These are phyloP conservation scores for Eurotiales sp. DNA, from an alignment of 2,329 filamentous ascomycete species.

Conservation along the genomic window DNA sequence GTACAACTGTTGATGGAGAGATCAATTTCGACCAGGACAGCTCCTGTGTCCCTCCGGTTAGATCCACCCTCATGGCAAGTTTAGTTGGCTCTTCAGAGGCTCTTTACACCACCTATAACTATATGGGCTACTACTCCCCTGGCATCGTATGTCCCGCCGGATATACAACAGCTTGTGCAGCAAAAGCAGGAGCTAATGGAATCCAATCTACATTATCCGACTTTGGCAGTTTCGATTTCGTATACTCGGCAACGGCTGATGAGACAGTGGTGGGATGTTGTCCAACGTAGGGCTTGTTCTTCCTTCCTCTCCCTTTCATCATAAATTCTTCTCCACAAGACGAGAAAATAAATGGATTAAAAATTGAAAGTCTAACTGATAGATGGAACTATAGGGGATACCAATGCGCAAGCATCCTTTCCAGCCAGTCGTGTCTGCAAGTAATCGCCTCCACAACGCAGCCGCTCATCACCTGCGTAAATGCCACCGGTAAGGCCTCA, in stretches of 20 bases:
- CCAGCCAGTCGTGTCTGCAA: conserved; percentile 1
- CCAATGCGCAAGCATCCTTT: neutral
- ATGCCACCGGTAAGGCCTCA: neutral
- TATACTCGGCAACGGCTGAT: neutral
- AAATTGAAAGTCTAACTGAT: neutral
- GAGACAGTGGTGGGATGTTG: conserved; percentile 11
- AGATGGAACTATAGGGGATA: neutral
- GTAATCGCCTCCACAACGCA: conserved; percentile 4
- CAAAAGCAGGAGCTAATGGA: neutral
- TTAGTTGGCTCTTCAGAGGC: neutral
- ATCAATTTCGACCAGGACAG: neutral
- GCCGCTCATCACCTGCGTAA: conserved; percentile 1
- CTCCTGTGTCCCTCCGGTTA: conserved; percentile 1
- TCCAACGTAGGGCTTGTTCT: conserved; percentile 3
- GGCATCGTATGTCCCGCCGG: conserved; percentile 7
- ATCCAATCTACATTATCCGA: neutral
- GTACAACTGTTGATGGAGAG: neutral
- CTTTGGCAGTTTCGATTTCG: neutral
- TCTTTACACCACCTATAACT: neutral
- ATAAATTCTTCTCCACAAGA: neutral
- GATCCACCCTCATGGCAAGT: neutral
- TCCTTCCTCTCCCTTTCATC: neutral
- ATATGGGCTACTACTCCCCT: conserved; percentile 6
- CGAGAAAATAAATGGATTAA: too few relatives aligned
- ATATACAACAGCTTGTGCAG: conserved; percentile 8